These are phyloP conservation scores for Capillidium rhysosporum DNA, from an alignment of 371 early-diverging fungal genomes.

Conservation along the genomic window DNA sequence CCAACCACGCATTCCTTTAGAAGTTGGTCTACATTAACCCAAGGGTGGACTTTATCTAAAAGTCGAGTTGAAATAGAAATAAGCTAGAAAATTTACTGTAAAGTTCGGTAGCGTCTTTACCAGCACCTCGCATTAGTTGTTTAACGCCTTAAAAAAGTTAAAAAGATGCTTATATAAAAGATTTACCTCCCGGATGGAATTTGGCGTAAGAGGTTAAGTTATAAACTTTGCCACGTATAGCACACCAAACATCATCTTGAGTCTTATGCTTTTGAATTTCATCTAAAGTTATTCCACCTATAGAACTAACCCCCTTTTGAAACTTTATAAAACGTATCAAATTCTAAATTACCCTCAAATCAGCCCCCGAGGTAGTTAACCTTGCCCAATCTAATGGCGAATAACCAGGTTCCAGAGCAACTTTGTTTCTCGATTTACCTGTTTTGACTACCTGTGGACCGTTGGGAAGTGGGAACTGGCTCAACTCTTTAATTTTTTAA, in stretches of 20 bases:
- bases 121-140: constrained; percentile 84
- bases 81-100: constrained; percentile 37
- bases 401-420: constrained; percentile 68
- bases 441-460: constrained; percentile 7
- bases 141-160: constrained; percentile 20
- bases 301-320: constrained; percentile 25
- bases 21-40: constrained; percentile 80
- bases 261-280: constrained; percentile 64
- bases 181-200: constrained; percentile 86
- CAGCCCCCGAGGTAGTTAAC: constrained; percentile 45
- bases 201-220: constrained; percentile 86
- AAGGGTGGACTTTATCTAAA: constrained; percentile 65
- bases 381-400: constrained; percentile 90
- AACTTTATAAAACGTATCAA: not conserved
- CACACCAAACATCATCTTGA: constrained; percentile 81
- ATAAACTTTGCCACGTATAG: constrained; percentile 80
- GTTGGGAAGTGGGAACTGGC: constrained; percentile 3
- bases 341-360: constrained; percentile 39
- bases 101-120: constrained; percentile 81
- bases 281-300: constrained; percentile 41
- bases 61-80: not conserved
- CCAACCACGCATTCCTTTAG: constrained; percentile 73
- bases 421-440: constrained; percentile 42
- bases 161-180: not conserved
- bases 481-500: not conserved